Evolutionary conservation across 164 flowering plant species (phyloP).

Genomic region (Kalanchoe fedtschenkoi): DNA sequence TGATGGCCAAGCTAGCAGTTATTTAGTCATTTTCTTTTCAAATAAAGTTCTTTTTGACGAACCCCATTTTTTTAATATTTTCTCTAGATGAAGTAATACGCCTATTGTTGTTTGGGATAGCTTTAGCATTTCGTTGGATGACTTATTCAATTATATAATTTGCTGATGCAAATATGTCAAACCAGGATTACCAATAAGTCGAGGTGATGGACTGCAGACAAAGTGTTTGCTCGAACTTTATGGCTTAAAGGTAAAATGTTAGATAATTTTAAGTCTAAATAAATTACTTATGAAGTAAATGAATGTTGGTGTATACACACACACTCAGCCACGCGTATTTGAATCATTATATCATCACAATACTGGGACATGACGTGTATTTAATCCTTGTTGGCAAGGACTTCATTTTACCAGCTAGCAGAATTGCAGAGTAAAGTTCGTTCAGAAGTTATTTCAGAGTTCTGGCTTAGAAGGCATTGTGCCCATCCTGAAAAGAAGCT

Average conservation of each 20-base stretch:
- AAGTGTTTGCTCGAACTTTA: constrained; percentile 92
- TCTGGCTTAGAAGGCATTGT: constrained; percentile 70
- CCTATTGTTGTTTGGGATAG: neutral
- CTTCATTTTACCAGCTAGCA: constrained; percentile 50
- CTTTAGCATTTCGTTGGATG: neutral
- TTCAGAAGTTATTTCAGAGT: constrained; percentile 74
- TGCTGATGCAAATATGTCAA: constrained; percentile 16
- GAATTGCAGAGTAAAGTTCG: constrained; percentile 84
- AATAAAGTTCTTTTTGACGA: no score
- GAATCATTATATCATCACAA: neutral
- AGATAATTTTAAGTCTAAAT: neutral
- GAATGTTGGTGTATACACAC: neutral
- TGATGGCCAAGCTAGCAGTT: neutral
- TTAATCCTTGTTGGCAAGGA: constrained; percentile 23
- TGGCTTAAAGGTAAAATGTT: constrained; percentile 71
- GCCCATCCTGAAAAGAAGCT: constrained; percentile 66
- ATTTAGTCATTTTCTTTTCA: no score
- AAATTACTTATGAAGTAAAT: neutral
- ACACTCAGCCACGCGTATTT: neutral
- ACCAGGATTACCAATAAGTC: constrained; percentile 80
- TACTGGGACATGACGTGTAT: constrained; percentile 21
- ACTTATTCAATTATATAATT: neutral
- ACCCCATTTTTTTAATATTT: no score
- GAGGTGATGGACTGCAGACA: constrained; percentile 88
- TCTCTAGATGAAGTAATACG: neutral